These are phyloP conservation scores for Ceratonia siliqua DNA, from an alignment of 306 rosid species.

Conservation along the genomic window DNA sequence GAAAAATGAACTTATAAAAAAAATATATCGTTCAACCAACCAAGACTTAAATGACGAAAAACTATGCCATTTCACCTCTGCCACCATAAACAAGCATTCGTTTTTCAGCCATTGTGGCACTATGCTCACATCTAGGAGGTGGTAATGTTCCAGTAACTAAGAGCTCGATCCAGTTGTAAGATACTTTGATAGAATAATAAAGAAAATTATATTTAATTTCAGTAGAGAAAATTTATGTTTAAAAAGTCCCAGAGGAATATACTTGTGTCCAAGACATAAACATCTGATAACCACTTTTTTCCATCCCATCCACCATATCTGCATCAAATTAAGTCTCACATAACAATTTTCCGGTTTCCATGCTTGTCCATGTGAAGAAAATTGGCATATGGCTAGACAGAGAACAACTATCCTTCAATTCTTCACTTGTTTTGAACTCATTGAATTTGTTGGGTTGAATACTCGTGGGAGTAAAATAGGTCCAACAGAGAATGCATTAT, in stretches of 20 bases:
- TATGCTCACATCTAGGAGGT: slow-evolving; percentile 94
- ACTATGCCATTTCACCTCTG: slow-evolving; percentile 64
- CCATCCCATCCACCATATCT: slow-evolving; percentile 99
- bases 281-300: slow-evolving; percentile 94
- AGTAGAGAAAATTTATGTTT: slow-evolving; percentile 6
- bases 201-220: not conserved
- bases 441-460: no score
- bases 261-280: slow-evolving; percentile 94
- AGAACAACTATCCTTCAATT: no score
- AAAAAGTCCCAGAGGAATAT: slow-evolving; percentile 34
- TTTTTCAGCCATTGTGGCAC: slow-evolving; percentile 90
- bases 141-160: slow-evolving; percentile 80
- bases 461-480: no score
- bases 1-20: not conserved
- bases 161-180: slow-evolving; percentile 73
- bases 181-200: slow-evolving; percentile 28
- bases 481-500: no score
- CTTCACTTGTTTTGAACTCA: no score
- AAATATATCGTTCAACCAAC: slow-evolving; percentile 2
- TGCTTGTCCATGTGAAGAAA: no score
- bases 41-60: slow-evolving; percentile 18
- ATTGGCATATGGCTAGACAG: no score
- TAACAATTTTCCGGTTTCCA: slow-evolving; percentile 87
- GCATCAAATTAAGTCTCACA: slow-evolving; percentile 61
- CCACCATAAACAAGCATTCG: slow-evolving; percentile 93